These are phyloP conservation scores for Pugionium cornutum DNA, from an alignment of 345 rosid species.

Conservation along the genomic window DNA sequence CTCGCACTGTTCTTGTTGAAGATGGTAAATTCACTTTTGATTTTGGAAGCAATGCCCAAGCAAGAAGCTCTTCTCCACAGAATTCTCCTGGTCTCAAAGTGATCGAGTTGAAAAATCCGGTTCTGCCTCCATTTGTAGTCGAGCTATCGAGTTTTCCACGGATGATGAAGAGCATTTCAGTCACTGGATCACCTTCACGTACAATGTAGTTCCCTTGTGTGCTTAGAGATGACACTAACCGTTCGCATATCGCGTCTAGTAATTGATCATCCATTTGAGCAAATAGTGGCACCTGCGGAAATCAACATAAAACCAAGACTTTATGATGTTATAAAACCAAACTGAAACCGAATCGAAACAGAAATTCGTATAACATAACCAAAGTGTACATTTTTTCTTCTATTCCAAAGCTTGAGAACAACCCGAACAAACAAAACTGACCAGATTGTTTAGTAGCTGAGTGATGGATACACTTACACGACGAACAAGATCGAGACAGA, in stretches of 20 bases:
- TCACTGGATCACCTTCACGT: conserved; percentile 67
- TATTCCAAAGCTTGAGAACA: too few relatives aligned
- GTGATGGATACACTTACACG: conserved; percentile 51
- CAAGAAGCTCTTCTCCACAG: conserved; percentile 70
- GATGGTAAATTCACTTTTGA: conserved; percentile 55
- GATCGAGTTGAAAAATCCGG: conserved; percentile 63
- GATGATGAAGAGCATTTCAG: conserved; percentile 61
- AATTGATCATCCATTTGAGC: conserved; percentile 68
- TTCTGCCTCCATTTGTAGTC: conserved; percentile 66
- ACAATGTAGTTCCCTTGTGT: conserved; percentile 62
- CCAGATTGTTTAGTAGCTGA: neutral
- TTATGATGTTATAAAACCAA: neutral
- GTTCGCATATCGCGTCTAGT: conserved; percentile 71
- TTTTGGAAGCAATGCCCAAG: conserved; percentile 67
- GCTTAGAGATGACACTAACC: conserved; percentile 54
- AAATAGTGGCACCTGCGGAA: conserved; percentile 56
- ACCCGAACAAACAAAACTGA: too few relatives aligned
- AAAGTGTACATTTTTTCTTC: too few relatives aligned
- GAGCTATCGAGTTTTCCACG: conserved; percentile 63
- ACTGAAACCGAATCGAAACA: too few relatives aligned
- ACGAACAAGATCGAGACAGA: conserved; percentile 78
- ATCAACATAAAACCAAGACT: too few relatives aligned
- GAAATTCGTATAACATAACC: too few relatives aligned
- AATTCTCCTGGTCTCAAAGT: conserved; percentile 61
- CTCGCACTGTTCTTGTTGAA: conserved; percentile 61